Evolutionary conservation across 2,329 filamentous ascomycete genomes (phyloP), one percentile per base, ranked within the genome.

Genomic region (Pseudogymnoascus sp.): DNA sequence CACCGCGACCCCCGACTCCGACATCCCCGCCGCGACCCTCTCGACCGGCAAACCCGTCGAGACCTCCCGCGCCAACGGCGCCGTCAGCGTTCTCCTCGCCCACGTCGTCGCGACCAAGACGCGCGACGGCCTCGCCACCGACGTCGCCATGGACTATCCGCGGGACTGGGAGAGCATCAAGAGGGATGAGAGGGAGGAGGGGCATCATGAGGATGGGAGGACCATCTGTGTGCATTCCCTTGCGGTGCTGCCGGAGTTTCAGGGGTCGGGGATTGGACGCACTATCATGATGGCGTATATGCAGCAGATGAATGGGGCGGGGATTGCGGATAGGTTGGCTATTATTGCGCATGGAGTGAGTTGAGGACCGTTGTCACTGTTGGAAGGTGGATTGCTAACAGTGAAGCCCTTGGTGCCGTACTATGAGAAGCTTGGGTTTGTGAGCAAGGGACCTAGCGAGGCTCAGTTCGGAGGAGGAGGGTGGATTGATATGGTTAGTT

Each of bases 211-310:
- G 64, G 78, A 79, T 14, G 91, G 91, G 40, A 77, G 85, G 46
- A 96, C 90, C 0, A 82, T 96, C 63, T 90, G 86, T 63, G 77
- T 96, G 60, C 93, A 97, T 75, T 93, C 90, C 0, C 80, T 97
- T 4, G 90, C 89, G 16, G 87, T 96, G 5, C 80, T 89, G 62
- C 91, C 90, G 0, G 84, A 87, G 64, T 85, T 91, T 63, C 90
- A 95, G 67, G 81, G 84, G 36, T 85, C 86, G 63, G 89, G 90
- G 1, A 79, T 96, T 2, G 93, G 90, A 14, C 86, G 83, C 66
- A 85, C 88, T 18, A 77, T 96, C 65, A 80, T 96, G 77, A 87
- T 85, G 74, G 83, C 88, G 3, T 96, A 92, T 71, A 80, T 93
- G 63, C 87, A 93, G 72, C 84, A 90, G 62, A 88, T 95, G 76